A percentile compares a stretch with the other conserved stretches of the same genome.
Evolutionary conservation across 805 yeast species (phyloP).

Genomic region (Schwanniomyces occidentalis): DNA sequence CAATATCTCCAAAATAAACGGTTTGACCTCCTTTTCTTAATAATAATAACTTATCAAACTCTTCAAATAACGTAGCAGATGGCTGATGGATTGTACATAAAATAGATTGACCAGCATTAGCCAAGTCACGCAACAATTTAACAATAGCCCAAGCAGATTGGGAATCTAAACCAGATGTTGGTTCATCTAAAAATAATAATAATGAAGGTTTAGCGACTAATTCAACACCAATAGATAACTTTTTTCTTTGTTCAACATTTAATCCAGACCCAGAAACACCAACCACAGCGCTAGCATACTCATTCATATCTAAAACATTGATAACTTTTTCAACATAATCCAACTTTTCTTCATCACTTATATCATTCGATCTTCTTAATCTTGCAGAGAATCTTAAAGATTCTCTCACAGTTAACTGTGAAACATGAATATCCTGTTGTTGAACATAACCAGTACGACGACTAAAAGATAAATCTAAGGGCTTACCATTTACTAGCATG

Average conservation of each 20-base stretch:
- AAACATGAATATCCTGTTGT: conserved; percentile 22
- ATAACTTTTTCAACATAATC: conserved; percentile 18
- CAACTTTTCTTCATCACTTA: conserved; percentile 13
- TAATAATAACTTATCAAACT: conserved; percentile 71
- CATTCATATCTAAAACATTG: conserved; percentile 17
- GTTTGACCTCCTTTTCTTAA: conserved; percentile 72
- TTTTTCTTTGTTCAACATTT: conserved; percentile 36
- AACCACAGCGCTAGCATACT: conserved; percentile 31
- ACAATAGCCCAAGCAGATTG: conserved; percentile 41
- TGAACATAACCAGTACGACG: conserved; percentile 33
- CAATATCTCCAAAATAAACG: conserved; percentile 49
- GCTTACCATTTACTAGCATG: conserved; percentile 55
- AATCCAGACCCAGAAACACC: conserved; percentile 37
- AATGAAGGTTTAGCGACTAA: conserved; percentile 30
- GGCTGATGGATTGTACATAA: conserved; percentile 74
- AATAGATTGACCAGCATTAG: conserved; percentile 36
- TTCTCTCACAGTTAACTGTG: conserved; percentile 19
- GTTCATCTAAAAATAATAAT: conserved; percentile 34
- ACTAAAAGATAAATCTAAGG: conserved; percentile 49
- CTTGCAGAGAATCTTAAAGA: conserved; percentile 19
- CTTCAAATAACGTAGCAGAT: conserved; percentile 70
- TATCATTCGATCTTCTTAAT: conserved; percentile 53
- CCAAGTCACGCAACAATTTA: conserved; percentile 32
- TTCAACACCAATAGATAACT: conserved; percentile 34
- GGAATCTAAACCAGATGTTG: conserved; percentile 40